phyloP scores from a whole-genome alignment of 306 rosid species.

The Comarum palustre region DNA sequence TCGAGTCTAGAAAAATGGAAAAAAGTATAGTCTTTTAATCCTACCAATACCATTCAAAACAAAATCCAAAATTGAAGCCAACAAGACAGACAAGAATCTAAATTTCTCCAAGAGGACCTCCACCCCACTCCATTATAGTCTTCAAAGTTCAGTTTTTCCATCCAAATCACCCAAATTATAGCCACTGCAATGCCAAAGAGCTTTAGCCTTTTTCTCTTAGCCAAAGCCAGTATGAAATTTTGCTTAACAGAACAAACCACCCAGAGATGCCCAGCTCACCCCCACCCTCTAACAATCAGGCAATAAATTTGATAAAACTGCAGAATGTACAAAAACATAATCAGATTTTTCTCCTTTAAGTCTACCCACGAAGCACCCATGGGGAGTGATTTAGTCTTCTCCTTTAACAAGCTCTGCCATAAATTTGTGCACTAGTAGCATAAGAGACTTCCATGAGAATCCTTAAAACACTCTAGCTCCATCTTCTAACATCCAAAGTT shows the following conservation, averaged over 20 bases:
- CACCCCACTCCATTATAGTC: not conserved
- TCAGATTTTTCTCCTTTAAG: not conserved
- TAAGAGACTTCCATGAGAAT: not conserved
- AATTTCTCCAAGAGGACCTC: not conserved
- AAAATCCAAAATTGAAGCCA: not conserved
- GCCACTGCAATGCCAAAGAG: not conserved
- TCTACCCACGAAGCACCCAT: not conserved
- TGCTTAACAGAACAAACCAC: not conserved
- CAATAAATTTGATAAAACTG: not conserved
- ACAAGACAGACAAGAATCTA: not conserved
- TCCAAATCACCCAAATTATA: not conserved
- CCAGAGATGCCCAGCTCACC: not conserved
- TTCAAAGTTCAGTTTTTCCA: not conserved
- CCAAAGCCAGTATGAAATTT: not conserved
- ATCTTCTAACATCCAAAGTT: not conserved
- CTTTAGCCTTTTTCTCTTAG: not conserved
- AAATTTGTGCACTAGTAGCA: not conserved
- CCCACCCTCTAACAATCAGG: not conserved
- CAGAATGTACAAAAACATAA: not conserved
- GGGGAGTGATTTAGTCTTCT: not conserved
- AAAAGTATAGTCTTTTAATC: not conserved
- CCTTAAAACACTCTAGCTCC: not conserved
- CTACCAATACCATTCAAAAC: not conserved
- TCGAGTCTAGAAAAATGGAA: not conserved
- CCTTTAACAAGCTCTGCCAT: not conserved